Evolutionary conservation across 768 basidiomycete species (phyloP), one percentile per base, ranked within the genome.

Genomic region (Neoboletus subvelutipes): DNA sequence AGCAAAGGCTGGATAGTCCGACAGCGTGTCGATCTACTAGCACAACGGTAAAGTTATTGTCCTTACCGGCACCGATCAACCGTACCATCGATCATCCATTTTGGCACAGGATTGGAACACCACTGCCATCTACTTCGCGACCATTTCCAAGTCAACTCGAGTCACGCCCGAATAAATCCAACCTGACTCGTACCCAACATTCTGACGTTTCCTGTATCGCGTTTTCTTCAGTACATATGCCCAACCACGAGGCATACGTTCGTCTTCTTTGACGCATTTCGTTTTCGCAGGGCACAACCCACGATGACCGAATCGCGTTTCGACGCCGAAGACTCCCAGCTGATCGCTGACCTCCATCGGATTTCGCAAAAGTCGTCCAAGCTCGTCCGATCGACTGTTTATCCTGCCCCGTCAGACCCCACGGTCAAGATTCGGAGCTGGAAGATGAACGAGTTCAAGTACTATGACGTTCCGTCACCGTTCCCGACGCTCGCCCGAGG

Each of bases 371-470:
- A 77, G 50, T 77, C 77, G 0, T 80, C 83, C 3, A 90, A 87
- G 67, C 83, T 93, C 49, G 80, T 92, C 53, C 80, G 78, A 46
- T 83, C 84, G 3, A 77, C 80, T 0, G 64, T 71, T 2, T 87
- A 90, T 65, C 42, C 70, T 1, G 85, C 82, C 0, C 85, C 88
- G 0, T 82, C 81, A 1, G 82, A 83, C 56, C 78, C 83, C 1
- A 61, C 70, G 2, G 77, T 86, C 63, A 66, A 70, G 4, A 75
- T 98, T 31, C 80, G 83, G 4, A 93, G 90, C 74, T 98, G 96
- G 96, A 96, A 94, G 78, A 94, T 98, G 93, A 90, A 92, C 72
- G 97, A 98, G 71, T 92, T 86, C 79, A 93, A 93, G 69, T 98
- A 96, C 74, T 89, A 92, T 57, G 85, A 90, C 48, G 79, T 92